Evolutionary conservation across 768 basidiomycete genomes (phyloP), one percentile per base, ranked within the genome.

Genomic region (Pisolithus albus): DNA sequence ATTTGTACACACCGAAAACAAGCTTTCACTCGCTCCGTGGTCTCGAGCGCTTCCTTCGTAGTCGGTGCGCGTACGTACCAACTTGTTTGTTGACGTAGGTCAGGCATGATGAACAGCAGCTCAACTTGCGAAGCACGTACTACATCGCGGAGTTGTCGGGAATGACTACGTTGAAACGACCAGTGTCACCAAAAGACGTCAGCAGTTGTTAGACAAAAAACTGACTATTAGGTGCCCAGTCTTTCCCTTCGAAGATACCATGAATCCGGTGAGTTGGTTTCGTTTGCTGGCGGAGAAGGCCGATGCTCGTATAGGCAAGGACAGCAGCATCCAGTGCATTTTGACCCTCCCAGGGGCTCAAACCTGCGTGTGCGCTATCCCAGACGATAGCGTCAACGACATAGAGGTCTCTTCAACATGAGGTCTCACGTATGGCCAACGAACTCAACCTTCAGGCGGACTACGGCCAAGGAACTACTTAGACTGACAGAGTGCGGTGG

Each of bases 321-420:
- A 92, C 85, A n/a, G 88, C 89, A 0, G 92, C 92, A 61, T 94
- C 91, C 11, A 92, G 67, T 1, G 90, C 84, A 55, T 92, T 92
- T 53, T 73, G 75, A 1, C 88, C 90, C 64, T 91, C 86, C 89
- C 90, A 92, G 21, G 89, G 90, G 19, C 83, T 84, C 24, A 86
- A 70, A 1, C 82, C 82, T 4, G 87, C 88, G 61, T 89, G 88
- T 3, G 88, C 86, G 10, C 86, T 89, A 50, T 41, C 40, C 11
- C 5, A 9, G 23, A 26, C 13, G 10, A 7, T 21, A 15, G 16
- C 15, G 11, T 24, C n/a, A 10, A 9, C 16, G 28, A 40, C 45
- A 6, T 9, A 24, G 34, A 30, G 50, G 4, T 28, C 7, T 28
- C 7, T 19, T 37, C 5, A 30, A 19, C 28, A 30, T 1, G 8